These are phyloP conservation scores for Garcia nutans DNA, from an alignment of 345 rosid species.

Conservation along the genomic window DNA sequence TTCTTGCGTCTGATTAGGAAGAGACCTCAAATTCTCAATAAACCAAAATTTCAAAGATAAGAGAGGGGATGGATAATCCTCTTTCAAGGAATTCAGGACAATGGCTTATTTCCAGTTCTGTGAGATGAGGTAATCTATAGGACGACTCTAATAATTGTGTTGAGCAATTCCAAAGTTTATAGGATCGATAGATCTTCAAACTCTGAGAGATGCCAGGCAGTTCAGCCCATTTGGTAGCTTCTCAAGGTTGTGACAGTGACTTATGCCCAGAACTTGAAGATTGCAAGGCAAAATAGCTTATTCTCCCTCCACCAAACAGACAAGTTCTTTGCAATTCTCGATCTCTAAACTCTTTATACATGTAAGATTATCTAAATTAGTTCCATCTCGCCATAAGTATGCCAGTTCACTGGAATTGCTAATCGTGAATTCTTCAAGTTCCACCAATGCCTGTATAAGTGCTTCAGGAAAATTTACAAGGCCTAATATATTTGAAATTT, in stretches of 20 bases:
- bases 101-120: not conserved
- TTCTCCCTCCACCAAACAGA: not conserved
- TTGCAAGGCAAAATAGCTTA: slow-evolving; percentile 11
- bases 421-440: not conserved
- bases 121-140: slow-evolving; percentile 15
- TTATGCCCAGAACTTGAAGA: not conserved
- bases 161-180: not conserved
- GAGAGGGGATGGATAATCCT: too few relatives aligned
- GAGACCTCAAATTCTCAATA: too few relatives aligned
- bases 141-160: not conserved
- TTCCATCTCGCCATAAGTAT: not conserved
- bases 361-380: not conserved
- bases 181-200: not conserved
- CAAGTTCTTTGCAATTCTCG: not conserved
- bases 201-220: slow-evolving; percentile 28
- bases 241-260: not conserved
- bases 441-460: not conserved
- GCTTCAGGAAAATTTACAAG: not conserved
- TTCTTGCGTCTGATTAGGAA: too few relatives aligned
- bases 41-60: too few relatives aligned
- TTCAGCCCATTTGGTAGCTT: slow-evolving; percentile 31
- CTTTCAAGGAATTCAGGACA: too few relatives aligned
- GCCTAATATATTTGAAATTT: not conserved
- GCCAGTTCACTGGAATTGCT: not conserved
- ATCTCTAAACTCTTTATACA: not conserved